Base-by-base conservation (phyloP, 495 filamentous ascomycete species). In the Trichocladium uniseriatum region DNA sequence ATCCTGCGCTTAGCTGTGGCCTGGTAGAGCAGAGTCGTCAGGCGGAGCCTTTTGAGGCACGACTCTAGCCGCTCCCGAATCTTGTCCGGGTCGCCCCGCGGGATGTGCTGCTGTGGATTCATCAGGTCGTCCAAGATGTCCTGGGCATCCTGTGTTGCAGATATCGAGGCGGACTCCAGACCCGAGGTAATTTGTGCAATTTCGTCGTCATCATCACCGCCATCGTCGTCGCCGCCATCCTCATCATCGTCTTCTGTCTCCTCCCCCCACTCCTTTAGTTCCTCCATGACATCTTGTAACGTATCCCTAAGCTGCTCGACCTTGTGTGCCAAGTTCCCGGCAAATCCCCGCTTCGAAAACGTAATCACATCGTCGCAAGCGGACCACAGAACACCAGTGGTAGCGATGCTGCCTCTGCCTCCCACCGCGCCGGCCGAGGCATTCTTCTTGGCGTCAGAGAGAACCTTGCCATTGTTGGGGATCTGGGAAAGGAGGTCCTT, bases 181-280 rank as follows among this genome's bases (percentile, higher is more conserved):
- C 54, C 47, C 11, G 55, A 37, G n/a, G 60, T 44, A 8, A 66
- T 45, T 29, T 55, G 21, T 14, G 55, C 40, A 20, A 63, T n/a
- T n/a, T n/a, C n/a, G n/a, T n/a, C 53, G 3, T 45, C 46, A 43
- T 49, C 54, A 14, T 62, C 60, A 5, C 69, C 72, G 7, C 69
- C 66, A 2, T 67, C 58, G 16, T 7, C 28, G 18, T 63, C 66
- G 5, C 69, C 61, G 13, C 58, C 55, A 5, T 70, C 65, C 0
- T 64, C 66, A 16, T 63, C 66, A 0, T 70, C 70, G 3, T 69
- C 68, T 9, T 75, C 71, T n/a, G n/a, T n/a, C 53, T 82, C 80
- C n/a, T 82, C 82, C 42, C 83, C 80, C 84, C 89, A 95, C 56
- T 87, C 84, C 51, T 87, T 86, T 52, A 95, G 65, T 66, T 95